These are phyloP conservation scores for Lodderomyces pseudojiufengensis DNA, from an alignment of 1,139 yeast species.

Conservation along the genomic window DNA sequence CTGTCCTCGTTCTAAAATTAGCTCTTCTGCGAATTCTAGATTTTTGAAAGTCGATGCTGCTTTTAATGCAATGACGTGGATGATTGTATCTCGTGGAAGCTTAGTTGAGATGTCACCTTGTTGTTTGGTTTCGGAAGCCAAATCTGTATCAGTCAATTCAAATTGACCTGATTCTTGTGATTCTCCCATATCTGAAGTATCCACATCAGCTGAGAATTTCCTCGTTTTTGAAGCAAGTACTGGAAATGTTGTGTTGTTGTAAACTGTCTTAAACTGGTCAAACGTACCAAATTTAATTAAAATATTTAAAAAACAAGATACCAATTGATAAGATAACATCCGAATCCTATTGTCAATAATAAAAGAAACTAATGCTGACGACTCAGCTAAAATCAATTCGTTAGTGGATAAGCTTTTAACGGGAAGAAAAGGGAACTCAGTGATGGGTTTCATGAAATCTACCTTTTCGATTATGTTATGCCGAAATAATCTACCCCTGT, in stretches of 20 bases:
- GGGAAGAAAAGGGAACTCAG: constrained; percentile 69
- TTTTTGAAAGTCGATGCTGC: constrained; percentile 59
- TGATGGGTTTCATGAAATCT: constrained; percentile 20
- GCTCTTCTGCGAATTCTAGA: constrained; percentile 53
- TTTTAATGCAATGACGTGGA: constrained; percentile 61
- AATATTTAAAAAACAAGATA: constrained; percentile 53
- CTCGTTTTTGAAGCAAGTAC: too few relatives aligned
- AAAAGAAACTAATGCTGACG: constrained; percentile 72
- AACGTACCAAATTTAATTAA: constrained; percentile 46
- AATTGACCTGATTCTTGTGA: too few relatives aligned
- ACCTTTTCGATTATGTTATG: constrained; percentile 36
- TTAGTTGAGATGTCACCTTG: constrained; percentile 16
- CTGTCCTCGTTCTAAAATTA: constrained; percentile 77
- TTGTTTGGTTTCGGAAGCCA: too few relatives aligned
- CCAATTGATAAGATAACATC: constrained; percentile 39
- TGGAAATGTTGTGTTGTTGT: constrained; percentile 41
- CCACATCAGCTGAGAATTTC: too few relatives aligned
- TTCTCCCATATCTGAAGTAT: too few relatives aligned
- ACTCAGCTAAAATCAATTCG: constrained; percentile 61
- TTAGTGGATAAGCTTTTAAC: constrained; percentile 34
- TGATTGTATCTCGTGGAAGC: constrained; percentile 45
- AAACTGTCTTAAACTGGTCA: constrained; percentile 50
- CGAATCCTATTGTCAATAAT: constrained; percentile 40
- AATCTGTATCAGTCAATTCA: too few relatives aligned
- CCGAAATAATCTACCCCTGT: constrained; percentile 46